Conservation (phyloP, 192 early-diverging fungal genomes). For the Backusella macrospora region DNA sequence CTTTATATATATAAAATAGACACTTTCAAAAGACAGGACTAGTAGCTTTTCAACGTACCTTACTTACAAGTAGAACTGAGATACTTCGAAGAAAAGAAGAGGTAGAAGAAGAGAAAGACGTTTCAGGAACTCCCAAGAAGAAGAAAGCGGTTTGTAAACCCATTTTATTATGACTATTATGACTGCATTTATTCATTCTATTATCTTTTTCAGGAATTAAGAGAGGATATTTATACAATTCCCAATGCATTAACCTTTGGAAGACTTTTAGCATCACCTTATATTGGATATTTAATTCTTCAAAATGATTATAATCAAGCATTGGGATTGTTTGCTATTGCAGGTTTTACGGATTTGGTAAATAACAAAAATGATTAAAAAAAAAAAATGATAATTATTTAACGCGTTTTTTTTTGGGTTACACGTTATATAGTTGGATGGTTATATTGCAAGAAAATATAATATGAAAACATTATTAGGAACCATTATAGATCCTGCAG, state of each 20-base stretch:
- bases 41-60: neutral
- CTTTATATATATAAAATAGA: neutral
- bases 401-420: neutral
- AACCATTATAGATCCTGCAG: constrained; percentile 91
- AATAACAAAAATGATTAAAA: constrained; percentile 6
- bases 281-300: constrained; percentile 89
- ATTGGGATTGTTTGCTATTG: constrained; percentile 74
- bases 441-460: constrained; percentile 87
- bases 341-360: constrained; percentile 84
- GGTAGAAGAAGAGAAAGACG: neutral
- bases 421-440: constrained; percentile 65
- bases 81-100: neutral
- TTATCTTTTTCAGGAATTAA: neutral
- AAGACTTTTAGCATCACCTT: constrained; percentile 78
- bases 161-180: neutral
- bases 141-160: constrained; percentile 1
- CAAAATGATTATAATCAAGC: constrained; percentile 71
- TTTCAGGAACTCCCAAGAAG: neutral
- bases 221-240: constrained; percentile 88
- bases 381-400: no score
- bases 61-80: neutral
- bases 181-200: neutral
- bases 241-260: constrained; percentile 88
- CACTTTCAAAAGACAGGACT: neutral
- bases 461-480: constrained; percentile 89